Evolutionary conservation across 2,329 filamentous ascomycete species (phyloP).

Genomic region (Exophiala xenobiotica): DNA sequence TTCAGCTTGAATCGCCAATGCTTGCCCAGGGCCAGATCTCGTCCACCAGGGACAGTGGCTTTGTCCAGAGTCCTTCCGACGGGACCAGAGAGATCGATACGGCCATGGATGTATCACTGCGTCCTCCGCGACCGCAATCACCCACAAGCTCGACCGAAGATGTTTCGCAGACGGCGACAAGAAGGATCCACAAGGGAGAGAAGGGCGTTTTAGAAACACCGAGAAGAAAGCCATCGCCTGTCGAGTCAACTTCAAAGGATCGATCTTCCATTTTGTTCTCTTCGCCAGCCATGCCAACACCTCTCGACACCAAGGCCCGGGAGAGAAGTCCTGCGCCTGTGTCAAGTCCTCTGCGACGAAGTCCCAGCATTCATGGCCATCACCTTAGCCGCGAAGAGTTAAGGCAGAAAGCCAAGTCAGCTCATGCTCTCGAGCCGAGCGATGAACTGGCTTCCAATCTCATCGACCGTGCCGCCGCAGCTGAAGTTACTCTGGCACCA

Average conservation of each 20-base stretch:
- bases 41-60: constrained; percentile 44
- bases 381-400: constrained; percentile 32
- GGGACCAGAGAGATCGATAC: constrained; percentile 2
- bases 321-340: constrained; percentile 11
- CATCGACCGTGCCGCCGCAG: constrained; percentile 18
- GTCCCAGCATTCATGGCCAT: constrained; percentile 40
- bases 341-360: constrained; percentile 27
- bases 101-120: constrained; percentile 15
- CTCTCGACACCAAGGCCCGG: constrained; percentile 7
- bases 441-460: constrained; percentile 25
- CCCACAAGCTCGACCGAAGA: constrained; percentile 32
- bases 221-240: constrained; percentile 36
- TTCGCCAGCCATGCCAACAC: constrained; percentile 37
- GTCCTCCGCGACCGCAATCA: constrained; percentile 27
- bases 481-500: constrained; percentile 37
- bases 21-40: constrained; percentile 30
- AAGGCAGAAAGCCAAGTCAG: constrained; percentile 6
- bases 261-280: constrained; percentile 49
- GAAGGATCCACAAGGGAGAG: constrained; percentile 6
- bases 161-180: constrained; percentile 11
- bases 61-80: constrained; percentile 36
- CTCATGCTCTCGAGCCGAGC: constrained; percentile 3
- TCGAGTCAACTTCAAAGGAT: constrained; percentile 47
- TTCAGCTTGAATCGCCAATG: constrained; percentile 46
- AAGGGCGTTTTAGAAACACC: constrained; percentile 13